A percentile compares a stretch with the other conserved stretches of the same genome.
Evolutionary conservation across 2,329 filamentous ascomycete genomes (phyloP).

Genomic region (Lecanicillium sp.): DNA sequence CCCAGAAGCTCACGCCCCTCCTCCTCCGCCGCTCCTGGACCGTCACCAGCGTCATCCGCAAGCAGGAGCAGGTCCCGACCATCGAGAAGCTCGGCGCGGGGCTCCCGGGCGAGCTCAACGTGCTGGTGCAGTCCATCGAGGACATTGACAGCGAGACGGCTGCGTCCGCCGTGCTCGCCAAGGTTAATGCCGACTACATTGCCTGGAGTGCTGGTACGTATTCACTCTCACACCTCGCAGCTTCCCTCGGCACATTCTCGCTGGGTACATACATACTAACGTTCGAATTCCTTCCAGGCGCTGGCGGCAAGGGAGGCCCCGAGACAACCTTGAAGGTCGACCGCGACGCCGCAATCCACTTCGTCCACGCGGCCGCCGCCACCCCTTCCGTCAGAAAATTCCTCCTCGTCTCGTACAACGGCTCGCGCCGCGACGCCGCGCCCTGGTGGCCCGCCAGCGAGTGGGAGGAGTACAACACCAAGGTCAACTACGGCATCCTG

Average conservation of each 20-base stretch:
- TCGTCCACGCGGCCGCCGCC: conserved; percentile 53
- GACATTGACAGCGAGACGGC: conserved; percentile 59
- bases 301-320: conserved; percentile 53
- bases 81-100: conserved; percentile 57
- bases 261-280: background rate
- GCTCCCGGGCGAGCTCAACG: conserved; percentile 57
- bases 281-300: conserved; percentile 31
- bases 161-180: conserved; percentile 56
- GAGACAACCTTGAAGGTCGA: conserved; percentile 53
- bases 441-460: conserved; percentile 49
- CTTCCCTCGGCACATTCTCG: background rate
- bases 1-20: conserved; percentile 68
- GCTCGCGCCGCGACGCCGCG: conserved; percentile 45
- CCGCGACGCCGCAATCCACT: conserved; percentile 56
- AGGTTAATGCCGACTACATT: conserved; percentile 58
- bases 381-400: conserved; percentile 53
- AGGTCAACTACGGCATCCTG: conserved; percentile 34
- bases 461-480: conserved; percentile 41
- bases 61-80: conserved; percentile 57
- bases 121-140: conserved; percentile 65
- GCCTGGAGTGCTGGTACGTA: conserved; percentile 60
- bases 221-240: background rate
- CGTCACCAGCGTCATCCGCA: conserved; percentile 73
- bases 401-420: conserved; percentile 57
- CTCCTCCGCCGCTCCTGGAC: conserved; percentile 69